phyloP scores from a whole-genome alignment of 345 rosid genomes.

The Rhodamnia argentea region DNA sequence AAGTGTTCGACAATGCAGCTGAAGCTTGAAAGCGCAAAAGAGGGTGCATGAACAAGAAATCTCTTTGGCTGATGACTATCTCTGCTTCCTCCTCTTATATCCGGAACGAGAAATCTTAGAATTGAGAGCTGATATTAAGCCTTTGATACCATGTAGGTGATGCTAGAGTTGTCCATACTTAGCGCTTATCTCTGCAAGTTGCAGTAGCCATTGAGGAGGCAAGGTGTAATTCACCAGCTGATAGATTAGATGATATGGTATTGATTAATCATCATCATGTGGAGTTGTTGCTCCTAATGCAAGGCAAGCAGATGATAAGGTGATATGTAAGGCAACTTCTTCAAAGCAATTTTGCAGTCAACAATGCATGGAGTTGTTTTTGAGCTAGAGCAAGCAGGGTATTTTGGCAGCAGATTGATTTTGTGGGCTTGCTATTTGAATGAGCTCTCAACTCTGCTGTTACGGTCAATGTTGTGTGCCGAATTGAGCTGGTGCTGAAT shows the following conservation, averaged over 20 bases:
- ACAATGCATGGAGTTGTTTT: neutral
- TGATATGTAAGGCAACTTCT: neutral
- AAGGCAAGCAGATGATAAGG: neutral
- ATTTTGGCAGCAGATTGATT: neutral
- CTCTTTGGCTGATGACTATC: neutral
- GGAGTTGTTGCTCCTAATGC: neutral
- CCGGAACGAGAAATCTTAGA: neutral
- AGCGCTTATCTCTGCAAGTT: neutral
- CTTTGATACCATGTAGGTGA: neutral
- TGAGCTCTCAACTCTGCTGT: neutral
- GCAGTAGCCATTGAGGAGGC: neutral
- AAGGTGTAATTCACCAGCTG: neutral
- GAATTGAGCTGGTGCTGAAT: neutral
- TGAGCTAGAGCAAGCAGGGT: neutral
- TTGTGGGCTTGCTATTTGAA: neutral
- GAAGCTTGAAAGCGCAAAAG: neutral
- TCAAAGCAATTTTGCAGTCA: neutral
- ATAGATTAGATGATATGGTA: neutral
- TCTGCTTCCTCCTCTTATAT: neutral
- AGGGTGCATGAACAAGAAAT: neutral
- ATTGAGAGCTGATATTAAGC: neutral
- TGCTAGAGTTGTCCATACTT: neutral
- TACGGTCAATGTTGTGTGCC: neutral
- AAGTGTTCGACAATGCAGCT: neutral
- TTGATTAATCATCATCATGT: neutral